These are phyloP conservation scores for Huntiella moniliformis DNA, from an alignment of 2,329 filamentous ascomycete species.

Conservation along the genomic window DNA sequence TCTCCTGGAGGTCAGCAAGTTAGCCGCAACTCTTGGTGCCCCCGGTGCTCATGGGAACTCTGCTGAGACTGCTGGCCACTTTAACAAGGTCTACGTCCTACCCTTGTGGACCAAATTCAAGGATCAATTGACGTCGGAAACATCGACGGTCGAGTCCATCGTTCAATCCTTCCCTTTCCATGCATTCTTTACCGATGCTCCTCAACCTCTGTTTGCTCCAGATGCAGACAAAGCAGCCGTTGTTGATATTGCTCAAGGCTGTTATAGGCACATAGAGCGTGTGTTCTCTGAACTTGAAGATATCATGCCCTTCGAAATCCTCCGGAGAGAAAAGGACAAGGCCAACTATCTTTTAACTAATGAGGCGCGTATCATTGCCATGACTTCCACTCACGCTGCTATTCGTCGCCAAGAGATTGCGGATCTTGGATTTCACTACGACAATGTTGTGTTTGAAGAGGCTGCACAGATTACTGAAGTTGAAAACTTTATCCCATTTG, in stretches of 20 bases:
- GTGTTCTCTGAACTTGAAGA: constrained; percentile 87
- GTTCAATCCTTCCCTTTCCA: constrained; percentile 71
- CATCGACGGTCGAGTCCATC: constrained; percentile 41
- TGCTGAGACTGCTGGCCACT: constrained; percentile 92
- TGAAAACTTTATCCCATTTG: constrained; percentile 86
- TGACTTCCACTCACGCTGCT: constrained; percentile 96
- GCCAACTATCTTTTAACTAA: constrained; percentile 89
- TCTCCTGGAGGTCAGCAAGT: constrained; percentile 64
- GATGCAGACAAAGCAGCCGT: constrained; percentile 45
- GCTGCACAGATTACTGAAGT: constrained; percentile 95
- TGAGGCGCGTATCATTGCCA: constrained; percentile 92
- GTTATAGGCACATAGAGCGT: constrained; percentile 71
- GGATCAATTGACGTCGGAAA: constrained; percentile 31
- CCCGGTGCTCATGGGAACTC: constrained; percentile 91
- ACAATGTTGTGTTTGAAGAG: constrained; percentile 97
- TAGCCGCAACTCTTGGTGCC: constrained; percentile 69
- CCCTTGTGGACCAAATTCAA: constrained; percentile 81
- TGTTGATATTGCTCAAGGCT: constrained; percentile 63
- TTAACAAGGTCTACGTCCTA: constrained; percentile 77
- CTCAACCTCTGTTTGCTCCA: constrained; percentile 63
- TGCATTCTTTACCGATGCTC: constrained; percentile 68
- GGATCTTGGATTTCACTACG: constrained; percentile 83
- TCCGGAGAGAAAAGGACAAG: constrained; percentile 76
- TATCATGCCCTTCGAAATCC: constrained; percentile 84
- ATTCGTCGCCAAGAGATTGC: constrained; percentile 87